These are phyloP conservation scores for Diplotaxis tenuifolia DNA, from an alignment of 345 rosid species.

Conservation along the genomic window DNA sequence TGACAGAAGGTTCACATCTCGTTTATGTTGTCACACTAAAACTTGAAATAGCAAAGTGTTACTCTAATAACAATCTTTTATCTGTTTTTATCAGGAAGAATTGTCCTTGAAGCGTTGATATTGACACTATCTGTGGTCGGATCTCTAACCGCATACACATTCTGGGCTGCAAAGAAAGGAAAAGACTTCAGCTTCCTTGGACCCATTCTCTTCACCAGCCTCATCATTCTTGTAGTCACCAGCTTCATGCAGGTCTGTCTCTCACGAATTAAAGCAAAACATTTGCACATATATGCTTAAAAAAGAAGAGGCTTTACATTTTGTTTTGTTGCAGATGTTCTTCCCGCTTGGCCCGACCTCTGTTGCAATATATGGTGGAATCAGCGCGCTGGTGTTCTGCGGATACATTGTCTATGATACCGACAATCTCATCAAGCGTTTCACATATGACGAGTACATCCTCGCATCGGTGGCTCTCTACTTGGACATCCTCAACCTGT, in stretches of 20 bases:
- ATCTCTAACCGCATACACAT: conserved; percentile 84
- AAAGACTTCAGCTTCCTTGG: conserved; percentile 88
- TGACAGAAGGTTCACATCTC: no score
- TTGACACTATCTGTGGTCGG: conserved; percentile 80
- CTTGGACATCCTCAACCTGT: conserved; percentile 86
- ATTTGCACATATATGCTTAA: not conserved
- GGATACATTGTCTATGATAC: conserved; percentile 93
- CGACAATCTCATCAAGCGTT: conserved; percentile 86
- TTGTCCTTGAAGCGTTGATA: conserved; percentile 89
- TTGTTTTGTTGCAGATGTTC: conserved; percentile 78
- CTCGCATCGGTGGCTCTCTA: conserved; percentile 86
- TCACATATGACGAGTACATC: conserved; percentile 87
- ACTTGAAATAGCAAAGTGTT: not conserved
- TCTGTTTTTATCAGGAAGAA: no score
- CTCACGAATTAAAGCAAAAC: not conserved
- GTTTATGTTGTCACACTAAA: no score
- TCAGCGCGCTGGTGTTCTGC: conserved; percentile 85
- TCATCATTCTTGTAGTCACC: conserved; percentile 67
- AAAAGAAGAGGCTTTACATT: not conserved
- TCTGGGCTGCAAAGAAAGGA: conserved; percentile 98
- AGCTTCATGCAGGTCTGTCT: conserved; percentile 78
- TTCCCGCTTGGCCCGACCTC: conserved; percentile 87
- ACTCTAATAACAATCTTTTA: no score
- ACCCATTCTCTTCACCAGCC: conserved; percentile 87
- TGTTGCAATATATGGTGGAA: conserved; percentile 69